A percentile compares a stretch with the other conserved stretches of the same genome.
Conservation (phyloP, 2,329 filamentous ascomycete genomes). For the Macrophomina tecta region DNA sequence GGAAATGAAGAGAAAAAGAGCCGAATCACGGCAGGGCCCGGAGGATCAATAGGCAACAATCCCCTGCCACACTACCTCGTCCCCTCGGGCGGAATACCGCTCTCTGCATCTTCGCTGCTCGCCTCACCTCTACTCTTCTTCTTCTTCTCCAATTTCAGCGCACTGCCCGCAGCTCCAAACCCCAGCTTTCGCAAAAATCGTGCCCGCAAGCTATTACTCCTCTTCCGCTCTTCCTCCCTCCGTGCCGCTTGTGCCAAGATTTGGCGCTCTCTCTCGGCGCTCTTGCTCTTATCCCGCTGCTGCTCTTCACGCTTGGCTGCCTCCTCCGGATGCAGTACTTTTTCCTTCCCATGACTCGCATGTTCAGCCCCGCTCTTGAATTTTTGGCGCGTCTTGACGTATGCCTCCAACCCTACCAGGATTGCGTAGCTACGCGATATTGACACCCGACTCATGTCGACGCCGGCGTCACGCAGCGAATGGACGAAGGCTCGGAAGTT, state of each 20-base stretch:
- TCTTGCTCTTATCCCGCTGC: conserved; percentile 63
- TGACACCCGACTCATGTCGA: conserved; percentile 78
- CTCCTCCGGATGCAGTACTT: conserved; percentile 67
- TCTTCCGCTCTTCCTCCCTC: conserved; percentile 51
- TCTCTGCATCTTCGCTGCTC: conserved; percentile 39
- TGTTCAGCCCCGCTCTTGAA: conserved; percentile 63
- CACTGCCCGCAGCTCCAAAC: conserved; percentile 34
- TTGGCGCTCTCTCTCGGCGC: conserved; percentile 67
- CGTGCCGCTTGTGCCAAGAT: conserved; percentile 49
- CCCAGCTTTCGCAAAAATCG: conserved; percentile 39
- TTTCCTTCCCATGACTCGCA: conserved; percentile 61
- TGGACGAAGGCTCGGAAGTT: conserved; percentile 85
- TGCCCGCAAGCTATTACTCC: conserved; percentile 34
- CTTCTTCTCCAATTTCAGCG: conserved; percentile 32
- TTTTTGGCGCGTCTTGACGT: conserved; percentile 71
- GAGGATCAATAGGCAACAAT: neutral
- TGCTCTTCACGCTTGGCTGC: conserved; percentile 54
- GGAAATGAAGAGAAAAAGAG: neutral
- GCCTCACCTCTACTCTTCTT: conserved; percentile 13
- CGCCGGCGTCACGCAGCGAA: conserved; percentile 72
- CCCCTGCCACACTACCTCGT: conserved; percentile 27
- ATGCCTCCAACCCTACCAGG: conserved; percentile 81
- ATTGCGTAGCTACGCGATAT: conserved; percentile 84
- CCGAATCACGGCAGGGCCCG: neutral
- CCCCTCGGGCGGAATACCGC: conserved; percentile 43